These are phyloP conservation scores for Clonostachys byssicola DNA, from an alignment of 2,329 filamentous ascomycete genomes.

Conservation along the genomic window DNA sequence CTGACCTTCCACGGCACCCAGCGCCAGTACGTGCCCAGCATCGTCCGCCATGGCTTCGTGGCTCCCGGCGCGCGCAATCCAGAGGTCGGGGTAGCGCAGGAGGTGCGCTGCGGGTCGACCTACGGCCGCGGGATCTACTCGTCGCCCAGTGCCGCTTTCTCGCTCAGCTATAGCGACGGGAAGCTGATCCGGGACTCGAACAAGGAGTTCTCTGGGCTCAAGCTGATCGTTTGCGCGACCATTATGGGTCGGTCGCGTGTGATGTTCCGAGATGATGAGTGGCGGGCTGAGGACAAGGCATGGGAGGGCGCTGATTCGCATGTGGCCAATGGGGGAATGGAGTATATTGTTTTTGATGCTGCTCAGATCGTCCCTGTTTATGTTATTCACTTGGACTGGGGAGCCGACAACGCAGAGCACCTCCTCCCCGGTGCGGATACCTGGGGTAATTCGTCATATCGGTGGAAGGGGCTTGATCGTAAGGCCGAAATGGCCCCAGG, in stretches of 20 bases:
- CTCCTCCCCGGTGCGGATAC: background rate
- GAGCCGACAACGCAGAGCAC: slow-evolving; percentile 19
- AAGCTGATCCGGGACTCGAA: slow-evolving; percentile 4
- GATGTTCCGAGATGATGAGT: slow-evolving; percentile 18
- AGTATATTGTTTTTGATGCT: slow-evolving; percentile 38
- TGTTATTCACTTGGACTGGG: slow-evolving; percentile 37
- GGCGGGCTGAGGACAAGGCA: slow-evolving; percentile 14
- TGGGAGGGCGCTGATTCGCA: slow-evolving; percentile 26
- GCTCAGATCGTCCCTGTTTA: slow-evolving; percentile 38
- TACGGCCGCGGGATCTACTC: slow-evolving; percentile 38
- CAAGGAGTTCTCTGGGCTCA: slow-evolving; percentile 26
- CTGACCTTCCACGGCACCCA: slow-evolving; percentile 35
- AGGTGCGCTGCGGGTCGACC: slow-evolving; percentile 19
- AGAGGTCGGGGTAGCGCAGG: background rate
- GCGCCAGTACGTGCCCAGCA: slow-evolving; percentile 27
- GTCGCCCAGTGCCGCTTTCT: slow-evolving; percentile 30
- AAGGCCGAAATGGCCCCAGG: slow-evolving; percentile 14
- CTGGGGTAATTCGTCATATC: background rate
- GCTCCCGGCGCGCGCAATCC: slow-evolving; percentile 17
- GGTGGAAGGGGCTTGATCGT: background rate
- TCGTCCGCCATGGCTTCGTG: slow-evolving; percentile 37
- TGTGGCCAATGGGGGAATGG: slow-evolving; percentile 24
- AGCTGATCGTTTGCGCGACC: slow-evolving; percentile 38
- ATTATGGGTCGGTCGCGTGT: slow-evolving; percentile 34
- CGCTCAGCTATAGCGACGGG: slow-evolving; percentile 23